Evolutionary conservation across 164 flowering plant genomes (phyloP).

Genomic region (Nymphaea colorata): DNA sequence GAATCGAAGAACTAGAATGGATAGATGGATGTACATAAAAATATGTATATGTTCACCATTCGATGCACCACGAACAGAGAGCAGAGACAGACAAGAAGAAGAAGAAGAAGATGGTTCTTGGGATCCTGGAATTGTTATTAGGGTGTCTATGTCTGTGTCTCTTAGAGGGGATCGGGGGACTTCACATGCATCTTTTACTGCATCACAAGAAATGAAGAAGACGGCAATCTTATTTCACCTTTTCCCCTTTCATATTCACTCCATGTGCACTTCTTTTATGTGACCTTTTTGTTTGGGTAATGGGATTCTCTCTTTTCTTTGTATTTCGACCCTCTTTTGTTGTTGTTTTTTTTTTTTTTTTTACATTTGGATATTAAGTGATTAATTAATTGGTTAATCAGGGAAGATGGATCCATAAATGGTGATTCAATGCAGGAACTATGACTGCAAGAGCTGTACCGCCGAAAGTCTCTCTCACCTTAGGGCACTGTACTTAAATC

Average conservation of each 20-base stretch:
- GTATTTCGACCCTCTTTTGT: too few relatives aligned
- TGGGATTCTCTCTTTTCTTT: not conserved
- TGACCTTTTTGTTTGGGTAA: not conserved
- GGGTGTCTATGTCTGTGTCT: not conserved
- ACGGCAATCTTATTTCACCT: too few relatives aligned
- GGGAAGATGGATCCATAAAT: slow-evolving; percentile 60
- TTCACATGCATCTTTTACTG: too few relatives aligned
- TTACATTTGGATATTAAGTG: not conserved
- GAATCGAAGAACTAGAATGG: too few relatives aligned
- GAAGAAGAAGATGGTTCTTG: slow-evolving; percentile 9
- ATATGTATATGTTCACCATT: too few relatives aligned
- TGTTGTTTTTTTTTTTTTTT: not conserved
- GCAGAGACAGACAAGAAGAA: too few relatives aligned
- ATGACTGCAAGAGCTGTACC: slow-evolving; percentile 46
- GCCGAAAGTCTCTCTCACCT: slow-evolving; percentile 27
- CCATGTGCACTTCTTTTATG: too few relatives aligned
- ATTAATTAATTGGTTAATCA: slow-evolving; percentile 2
- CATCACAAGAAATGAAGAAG: too few relatives aligned
- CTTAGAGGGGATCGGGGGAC: too few relatives aligned
- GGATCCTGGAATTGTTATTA: slow-evolving; percentile 12
- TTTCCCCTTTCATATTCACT: too few relatives aligned
- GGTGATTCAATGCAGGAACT: slow-evolving; percentile 36
- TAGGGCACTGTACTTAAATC: not conserved
- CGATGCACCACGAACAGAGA: too few relatives aligned
- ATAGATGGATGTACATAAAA: too few relatives aligned